Base-by-base conservation (phyloP, 2,329 filamentous ascomycete species). In the Talaromyces sp. region DNA sequence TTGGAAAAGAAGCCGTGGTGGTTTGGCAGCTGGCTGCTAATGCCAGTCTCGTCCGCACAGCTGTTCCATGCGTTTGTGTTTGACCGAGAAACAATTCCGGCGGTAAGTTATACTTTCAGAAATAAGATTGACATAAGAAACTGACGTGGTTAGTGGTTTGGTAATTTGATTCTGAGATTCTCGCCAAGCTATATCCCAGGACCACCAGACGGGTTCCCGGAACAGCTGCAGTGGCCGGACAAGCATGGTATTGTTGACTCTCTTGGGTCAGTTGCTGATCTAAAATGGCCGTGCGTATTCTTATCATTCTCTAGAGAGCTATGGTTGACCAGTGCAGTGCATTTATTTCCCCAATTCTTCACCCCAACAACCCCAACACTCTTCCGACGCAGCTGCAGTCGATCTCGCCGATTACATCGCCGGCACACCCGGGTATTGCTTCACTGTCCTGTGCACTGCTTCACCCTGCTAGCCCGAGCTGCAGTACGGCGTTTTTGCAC, bases 381-480 rank as follows among this genome's bases (percentile, higher is more conserved):
- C 67, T 80, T 1, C 84, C 95, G 0, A 85, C 89, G 0, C 71
- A 83, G 3, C 80, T 86, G 3, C 82, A 96, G 24, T 77, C 83
- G 12, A 87, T 97, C 60, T 82, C 88, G 0, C 90, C 92, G 0
- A 85, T 97, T 58, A 91, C 91, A 1, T 87, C 89, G 1, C 85
- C 89, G 29, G 93, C 93, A 0, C 93, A 97, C 70, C 93, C 93
- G 1, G 86, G 91, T 48, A 93, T 96, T 72, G 87, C 85, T 10
- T 88, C 87, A 27, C 85, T 97, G 21, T 93, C 91, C 50, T 99
- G 94, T 76, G 93, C 93, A 0, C 83, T 93, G 1, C 85, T 97
- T 2, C 93, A 99, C 72, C 92, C 93, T 0, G 81, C 85, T 19
- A 90, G 96, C 68, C 92, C 93, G 1, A 96, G 90, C 19, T 99